Percentiles rank a stretch among this genome's conserved stretches.
These are phyloP conservation scores for Sicyos baderoa DNA, from an alignment of 306 rosid genomes.

Conservation along the genomic window DNA sequence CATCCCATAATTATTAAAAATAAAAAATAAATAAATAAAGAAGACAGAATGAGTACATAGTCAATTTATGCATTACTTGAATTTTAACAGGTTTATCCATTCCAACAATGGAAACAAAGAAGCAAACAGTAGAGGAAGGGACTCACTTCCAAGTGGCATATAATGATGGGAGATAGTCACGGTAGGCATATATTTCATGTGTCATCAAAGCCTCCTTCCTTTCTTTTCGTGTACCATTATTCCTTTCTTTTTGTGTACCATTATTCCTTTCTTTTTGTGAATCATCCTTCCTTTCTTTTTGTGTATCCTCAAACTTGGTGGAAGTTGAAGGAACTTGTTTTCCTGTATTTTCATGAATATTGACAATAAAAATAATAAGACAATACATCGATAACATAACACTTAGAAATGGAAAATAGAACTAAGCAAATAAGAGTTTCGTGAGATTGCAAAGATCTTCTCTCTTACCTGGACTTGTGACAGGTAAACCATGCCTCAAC, in stretches of 20 bases:
- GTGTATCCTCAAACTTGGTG: slow-evolving; percentile 15
- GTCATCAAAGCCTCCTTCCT: slow-evolving; percentile 1
- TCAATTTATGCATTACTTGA: neutral
- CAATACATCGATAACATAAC: neutral
- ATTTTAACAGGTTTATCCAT: neutral
- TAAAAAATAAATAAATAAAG: neutral
- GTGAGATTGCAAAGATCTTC: neutral
- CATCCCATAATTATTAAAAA: neutral
- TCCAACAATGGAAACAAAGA: neutral
- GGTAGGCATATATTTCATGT: slow-evolving; percentile 17
- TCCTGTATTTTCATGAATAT: slow-evolving; percentile 15
- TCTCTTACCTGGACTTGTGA: slow-evolving; percentile 1
- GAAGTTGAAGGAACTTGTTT: slow-evolving; percentile 22
- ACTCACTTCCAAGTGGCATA: slow-evolving; percentile 55
- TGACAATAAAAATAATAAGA: neutral
- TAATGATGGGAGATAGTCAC: slow-evolving; percentile 35
- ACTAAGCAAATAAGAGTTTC: slow-evolving; percentile 7
- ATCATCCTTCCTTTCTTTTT: neutral
- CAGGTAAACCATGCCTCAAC: slow-evolving; percentile 3
- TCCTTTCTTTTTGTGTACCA: slow-evolving; percentile 15
- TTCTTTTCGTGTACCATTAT: slow-evolving; percentile 3
- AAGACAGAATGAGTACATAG: neutral
- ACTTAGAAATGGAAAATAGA: neutral
- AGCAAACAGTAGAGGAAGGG: slow-evolving; percentile 12
- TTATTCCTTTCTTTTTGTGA: no score